Evolutionary conservation across 345 rosid genomes (phyloP).

Genomic region (Gossypium arboreum): DNA sequence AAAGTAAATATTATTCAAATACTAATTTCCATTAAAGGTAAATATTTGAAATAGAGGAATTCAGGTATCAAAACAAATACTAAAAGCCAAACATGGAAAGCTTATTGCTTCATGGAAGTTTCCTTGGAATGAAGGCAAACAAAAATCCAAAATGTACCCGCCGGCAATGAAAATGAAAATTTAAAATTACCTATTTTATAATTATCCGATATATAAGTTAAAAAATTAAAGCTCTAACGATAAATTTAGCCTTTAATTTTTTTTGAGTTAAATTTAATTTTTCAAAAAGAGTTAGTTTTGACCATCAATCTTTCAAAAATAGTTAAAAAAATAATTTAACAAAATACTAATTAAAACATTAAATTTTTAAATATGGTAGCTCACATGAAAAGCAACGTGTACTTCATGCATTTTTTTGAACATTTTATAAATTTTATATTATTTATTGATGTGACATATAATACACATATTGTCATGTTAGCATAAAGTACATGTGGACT

Average conservation of each 20-base stretch:
- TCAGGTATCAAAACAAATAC: background rate
- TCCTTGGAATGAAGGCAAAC: background rate
- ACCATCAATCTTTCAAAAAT: no score
- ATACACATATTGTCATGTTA: no score
- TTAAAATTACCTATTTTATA: background rate
- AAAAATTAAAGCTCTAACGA: no score
- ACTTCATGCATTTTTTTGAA: no score
- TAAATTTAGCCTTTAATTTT: no score
- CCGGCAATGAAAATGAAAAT: background rate
- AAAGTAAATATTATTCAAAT: background rate
- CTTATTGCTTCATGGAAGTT: background rate
- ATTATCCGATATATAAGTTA: background rate
- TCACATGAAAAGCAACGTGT: accelerated
- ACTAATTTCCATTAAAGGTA: background rate
- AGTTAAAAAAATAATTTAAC: no score
- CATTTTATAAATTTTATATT: no score
- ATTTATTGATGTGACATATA: no score
- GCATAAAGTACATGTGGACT: accelerated
- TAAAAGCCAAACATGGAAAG: background rate
- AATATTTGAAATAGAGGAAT: background rate
- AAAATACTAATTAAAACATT: no score
- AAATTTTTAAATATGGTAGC: no score
- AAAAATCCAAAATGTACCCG: background rate
- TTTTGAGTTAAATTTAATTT: no score
- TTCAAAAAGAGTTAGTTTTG: no score